These are phyloP conservation scores for Calonectria honghensis DNA, from an alignment of 2,329 filamentous ascomycete genomes.

Conservation along the genomic window DNA sequence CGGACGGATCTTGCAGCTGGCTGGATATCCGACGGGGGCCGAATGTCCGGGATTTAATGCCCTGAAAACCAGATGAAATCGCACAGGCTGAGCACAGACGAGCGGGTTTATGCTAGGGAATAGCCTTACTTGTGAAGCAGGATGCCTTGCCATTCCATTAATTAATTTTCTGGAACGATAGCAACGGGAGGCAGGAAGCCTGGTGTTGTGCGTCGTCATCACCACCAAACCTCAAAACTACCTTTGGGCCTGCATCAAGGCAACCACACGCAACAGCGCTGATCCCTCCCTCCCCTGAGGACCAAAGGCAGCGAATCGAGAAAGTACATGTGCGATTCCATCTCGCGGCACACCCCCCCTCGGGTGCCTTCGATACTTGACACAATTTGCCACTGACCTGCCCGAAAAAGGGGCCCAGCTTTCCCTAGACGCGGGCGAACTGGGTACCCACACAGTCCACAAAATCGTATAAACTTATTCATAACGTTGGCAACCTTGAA, in stretches of 20 bases:
- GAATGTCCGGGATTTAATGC: neutral
- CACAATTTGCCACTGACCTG: neutral
- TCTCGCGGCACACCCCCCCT: neutral
- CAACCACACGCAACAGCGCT: neutral
- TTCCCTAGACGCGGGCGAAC: neutral
- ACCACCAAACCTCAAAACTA: neutral
- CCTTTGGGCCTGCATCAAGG: neutral
- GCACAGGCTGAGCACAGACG: neutral
- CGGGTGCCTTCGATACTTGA: neutral
- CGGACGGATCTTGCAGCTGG: neutral
- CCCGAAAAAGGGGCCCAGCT: neutral
- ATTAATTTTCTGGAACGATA: neutral
- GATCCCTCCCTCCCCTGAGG: neutral
- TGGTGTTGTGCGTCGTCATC: neutral
- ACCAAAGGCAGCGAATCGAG: neutral
- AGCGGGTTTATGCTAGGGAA: neutral
- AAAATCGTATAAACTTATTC: neutral
- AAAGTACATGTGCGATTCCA: neutral
- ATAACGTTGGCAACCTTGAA: neutral
- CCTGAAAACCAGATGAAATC: neutral
- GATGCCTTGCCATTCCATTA: neutral
- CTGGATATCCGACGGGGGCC: constrained; percentile 2
- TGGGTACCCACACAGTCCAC: neutral
- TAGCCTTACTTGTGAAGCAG: neutral
- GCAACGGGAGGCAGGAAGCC: neutral